These are phyloP conservation scores for Septoria petroselini DNA, from an alignment of 2,329 filamentous ascomycete species.

Conservation along the genomic window DNA sequence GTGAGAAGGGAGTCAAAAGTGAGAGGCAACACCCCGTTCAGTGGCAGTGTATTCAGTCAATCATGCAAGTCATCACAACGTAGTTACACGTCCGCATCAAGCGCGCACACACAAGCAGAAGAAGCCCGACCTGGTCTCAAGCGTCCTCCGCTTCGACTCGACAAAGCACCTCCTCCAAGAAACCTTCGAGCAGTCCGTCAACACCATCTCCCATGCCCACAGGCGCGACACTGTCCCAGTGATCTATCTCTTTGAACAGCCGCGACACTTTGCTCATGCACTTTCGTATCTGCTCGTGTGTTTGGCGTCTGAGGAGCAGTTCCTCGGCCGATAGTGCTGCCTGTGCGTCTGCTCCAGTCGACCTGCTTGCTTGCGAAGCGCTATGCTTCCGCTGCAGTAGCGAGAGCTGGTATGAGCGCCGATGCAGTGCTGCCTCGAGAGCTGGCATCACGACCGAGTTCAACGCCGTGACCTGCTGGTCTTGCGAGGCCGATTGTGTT, in stretches of 20 bases:
- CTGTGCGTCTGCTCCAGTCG: constrained; percentile 1
- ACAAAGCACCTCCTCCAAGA: constrained; percentile 90
- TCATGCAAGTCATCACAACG: constrained; percentile 10
- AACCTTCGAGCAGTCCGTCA: constrained; percentile 81
- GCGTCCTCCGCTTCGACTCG: constrained; percentile 85
- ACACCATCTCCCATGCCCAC: constrained; percentile 94
- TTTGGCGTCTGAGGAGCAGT: constrained; percentile 52
- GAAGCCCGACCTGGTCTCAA: constrained; percentile 24
- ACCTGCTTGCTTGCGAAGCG: constrained; percentile 25
- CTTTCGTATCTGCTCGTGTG: constrained; percentile 77
- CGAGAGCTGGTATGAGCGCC: constrained; percentile 62
- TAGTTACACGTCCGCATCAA: not conserved
- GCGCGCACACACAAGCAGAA: not conserved
- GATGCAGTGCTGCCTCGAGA: constrained; percentile 82
- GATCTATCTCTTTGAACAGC: constrained; percentile 85
- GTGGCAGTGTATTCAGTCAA: not conserved
- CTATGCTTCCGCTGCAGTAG: constrained; percentile 49
- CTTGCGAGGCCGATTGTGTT: constrained; percentile 16
- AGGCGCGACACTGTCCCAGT: constrained; percentile 78
- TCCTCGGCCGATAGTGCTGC: constrained; percentile 29
- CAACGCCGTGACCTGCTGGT: constrained; percentile 71
- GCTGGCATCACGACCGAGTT: constrained; percentile 91
- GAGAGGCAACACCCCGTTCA: too few relatives aligned
- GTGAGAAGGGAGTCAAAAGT: too few relatives aligned
- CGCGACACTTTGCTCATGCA: constrained; percentile 79